Base-by-base conservation (phyloP, 2,329 filamentous ascomycete genomes). In the Claviceps arundinis region DNA sequence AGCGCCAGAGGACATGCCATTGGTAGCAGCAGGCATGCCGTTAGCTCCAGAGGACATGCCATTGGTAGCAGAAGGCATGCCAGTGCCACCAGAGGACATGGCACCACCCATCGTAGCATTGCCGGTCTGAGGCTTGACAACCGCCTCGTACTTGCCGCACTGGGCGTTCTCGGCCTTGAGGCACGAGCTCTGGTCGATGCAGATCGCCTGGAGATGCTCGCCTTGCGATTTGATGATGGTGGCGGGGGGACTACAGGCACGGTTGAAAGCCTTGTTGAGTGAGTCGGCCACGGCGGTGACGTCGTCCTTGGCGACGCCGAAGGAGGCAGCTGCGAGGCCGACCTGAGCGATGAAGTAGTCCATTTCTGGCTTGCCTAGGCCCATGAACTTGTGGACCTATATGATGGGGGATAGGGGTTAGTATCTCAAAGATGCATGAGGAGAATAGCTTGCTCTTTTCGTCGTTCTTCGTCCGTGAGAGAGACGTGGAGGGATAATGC, bases 261-360 rank as follows among this genome's bases (percentile, higher is more conserved):
- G 68, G 52, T 70, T 73, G 64, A 83, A 84, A 48, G 73, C 60
- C 22, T 60, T 61, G 56, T 65, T 71, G 45, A 84, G 73, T 1
- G 73, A 69, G 37, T 56, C 66, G 54, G 68, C 78, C 30, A 82
- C 74, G 37, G 61, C 63, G 19, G 60, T 61, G 47, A 80, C 65
- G 59, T 83, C 80, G 3, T 68, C 69, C 13, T 70, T 58, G n/a
- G 74, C 67, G 43, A 82, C 77, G 42, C 80, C 80, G 57, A 82
- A 80, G 1, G 77, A 80, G 40, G 71, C 66, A 6, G 75, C 78
- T 5, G 79, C 70, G 13, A 79, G 62, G 30, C 70, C 77, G 52
- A 83, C 75, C 63, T 82, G 78, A 44, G 69, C 56, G 61, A 81
- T 76, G 68, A 83, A 83, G 68, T 81, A 82, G 34, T 70, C 72